A percentile compares a stretch with the other conserved stretches of the same genome.
Evolutionary conservation across 257 asterid genomes (phyloP).

Genomic region (Solanum verrucosum): DNA sequence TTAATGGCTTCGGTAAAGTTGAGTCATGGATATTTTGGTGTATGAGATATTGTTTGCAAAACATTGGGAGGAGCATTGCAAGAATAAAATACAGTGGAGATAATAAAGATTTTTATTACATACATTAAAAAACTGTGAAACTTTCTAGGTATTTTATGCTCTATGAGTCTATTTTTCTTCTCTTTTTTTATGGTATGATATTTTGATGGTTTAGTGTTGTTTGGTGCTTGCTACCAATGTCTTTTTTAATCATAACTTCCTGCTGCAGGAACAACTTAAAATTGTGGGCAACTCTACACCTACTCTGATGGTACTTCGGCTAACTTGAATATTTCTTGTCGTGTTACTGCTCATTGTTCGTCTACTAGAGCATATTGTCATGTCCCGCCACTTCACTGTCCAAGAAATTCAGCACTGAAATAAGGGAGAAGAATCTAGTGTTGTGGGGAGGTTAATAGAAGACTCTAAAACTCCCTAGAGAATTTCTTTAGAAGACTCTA

Average conservation of each 20-base stretch:
- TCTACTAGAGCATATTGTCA: neutral
- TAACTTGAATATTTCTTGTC: neutral
- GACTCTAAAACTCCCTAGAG: too few species aligned
- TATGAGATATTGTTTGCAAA: neutral
- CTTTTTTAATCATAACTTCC: neutral
- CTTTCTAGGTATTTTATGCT: neutral
- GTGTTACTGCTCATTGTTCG: neutral
- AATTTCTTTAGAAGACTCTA: too few species aligned
- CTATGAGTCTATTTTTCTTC: neutral
- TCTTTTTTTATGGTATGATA: neutral
- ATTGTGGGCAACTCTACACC: neutral
- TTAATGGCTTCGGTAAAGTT: neutral
- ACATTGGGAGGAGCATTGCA: neutral
- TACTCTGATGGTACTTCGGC: neutral
- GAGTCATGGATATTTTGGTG: neutral
- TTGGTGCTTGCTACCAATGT: neutral
- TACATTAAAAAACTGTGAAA: neutral
- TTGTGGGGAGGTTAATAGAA: too few species aligned
- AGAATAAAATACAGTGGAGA: neutral
- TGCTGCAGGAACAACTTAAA: conserved; percentile 9
- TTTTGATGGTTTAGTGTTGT: neutral
- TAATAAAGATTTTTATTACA: neutral
- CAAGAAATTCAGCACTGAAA: too few species aligned
- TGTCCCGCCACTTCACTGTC: too few species aligned
- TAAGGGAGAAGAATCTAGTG: too few species aligned